phyloP scores from a whole-genome alignment of 2,329 filamentous ascomycete species.

The Sporothrix euskadiensis region DNA sequence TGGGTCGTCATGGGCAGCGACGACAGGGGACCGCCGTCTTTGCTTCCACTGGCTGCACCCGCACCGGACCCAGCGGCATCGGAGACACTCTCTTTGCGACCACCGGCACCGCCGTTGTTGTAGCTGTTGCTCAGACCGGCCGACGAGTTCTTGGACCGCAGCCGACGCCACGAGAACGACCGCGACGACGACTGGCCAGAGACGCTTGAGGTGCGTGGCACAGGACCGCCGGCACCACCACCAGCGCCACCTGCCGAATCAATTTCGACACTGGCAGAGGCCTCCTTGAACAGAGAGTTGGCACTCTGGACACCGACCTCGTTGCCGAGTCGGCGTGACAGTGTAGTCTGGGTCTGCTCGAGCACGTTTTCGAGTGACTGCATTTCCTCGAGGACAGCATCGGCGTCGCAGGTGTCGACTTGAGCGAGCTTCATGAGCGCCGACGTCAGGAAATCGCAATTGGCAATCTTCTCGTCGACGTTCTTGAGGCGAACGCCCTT shows the following conservation, averaged over 20 bases:
- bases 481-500: slow-evolving; percentile 91
- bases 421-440: slow-evolving; percentile 79
- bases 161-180: slow-evolving; percentile 83
- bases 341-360: slow-evolving; percentile 75
- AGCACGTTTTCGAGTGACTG: slow-evolving; percentile 81
- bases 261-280: slow-evolving; percentile 52
- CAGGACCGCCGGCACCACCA: slow-evolving; percentile 33
- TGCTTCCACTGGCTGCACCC: background rate
- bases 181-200: slow-evolving; percentile 74
- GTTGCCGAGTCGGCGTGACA: slow-evolving; percentile 84
- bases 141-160: slow-evolving; percentile 85
- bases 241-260: slow-evolving; percentile 36
- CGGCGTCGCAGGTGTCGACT: slow-evolving; percentile 87
- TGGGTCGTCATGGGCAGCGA: slow-evolving; percentile 75
- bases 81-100: slow-evolving; percentile 51
- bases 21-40: slow-evolving; percentile 49
- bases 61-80: slow-evolving; percentile 36
- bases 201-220: slow-evolving; percentile 60
- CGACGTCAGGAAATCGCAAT: slow-evolving; percentile 87
- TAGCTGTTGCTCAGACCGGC: slow-evolving; percentile 58
- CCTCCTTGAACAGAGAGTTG: slow-evolving; percentile 73
- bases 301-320: slow-evolving; percentile 84
- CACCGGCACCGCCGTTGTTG: slow-evolving; percentile 35
- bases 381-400: slow-evolving; percentile 92
- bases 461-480: slow-evolving; percentile 88